A percentile compares a stretch with the other conserved stretches of the same genome.
Evolutionary conservation across 306 rosid genomes (phyloP).

Genomic region (Corylus americana): DNA sequence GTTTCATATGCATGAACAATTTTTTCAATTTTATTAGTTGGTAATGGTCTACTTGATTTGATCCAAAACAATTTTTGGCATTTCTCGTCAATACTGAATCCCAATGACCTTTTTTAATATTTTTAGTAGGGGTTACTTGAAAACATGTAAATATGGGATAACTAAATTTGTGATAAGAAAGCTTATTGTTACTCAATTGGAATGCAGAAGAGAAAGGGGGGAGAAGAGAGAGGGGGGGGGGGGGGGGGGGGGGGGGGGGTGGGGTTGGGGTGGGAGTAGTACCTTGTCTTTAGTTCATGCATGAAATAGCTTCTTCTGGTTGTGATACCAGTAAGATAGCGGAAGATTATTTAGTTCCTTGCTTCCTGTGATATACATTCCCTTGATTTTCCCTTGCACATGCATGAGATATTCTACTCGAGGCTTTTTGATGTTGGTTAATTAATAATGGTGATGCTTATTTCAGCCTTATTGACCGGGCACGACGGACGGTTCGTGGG

Average conservation of each 20-base stretch:
- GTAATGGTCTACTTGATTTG: neutral
- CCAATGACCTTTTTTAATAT: neutral
- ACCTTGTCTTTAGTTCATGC: neutral
- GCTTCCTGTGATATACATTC: slow-evolving; percentile 8
- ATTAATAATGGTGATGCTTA: slow-evolving; percentile 29
- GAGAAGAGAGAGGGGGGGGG: no score
- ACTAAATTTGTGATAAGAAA: neutral
- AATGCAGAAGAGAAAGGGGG: no score
- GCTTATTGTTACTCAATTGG: neutral
- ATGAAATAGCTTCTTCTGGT: neutral
- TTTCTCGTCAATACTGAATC: neutral
- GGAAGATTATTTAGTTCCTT: neutral
- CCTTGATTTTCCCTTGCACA: slow-evolving; percentile 17
- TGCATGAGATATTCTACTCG: neutral
- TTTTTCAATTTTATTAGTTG: neutral
- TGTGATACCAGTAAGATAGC: neutral
- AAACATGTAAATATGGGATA: neutral
- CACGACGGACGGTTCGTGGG: slow-evolving; percentile 84
- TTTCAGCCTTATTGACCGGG: slow-evolving; percentile 81
- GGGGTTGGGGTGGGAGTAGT: no score
- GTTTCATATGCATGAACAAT: neutral
- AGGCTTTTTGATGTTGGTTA: slow-evolving; percentile 7
- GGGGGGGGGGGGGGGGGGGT: no score
- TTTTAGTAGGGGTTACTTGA: neutral
- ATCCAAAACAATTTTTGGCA: neutral